These are phyloP conservation scores for Scutellaria minor DNA, from an alignment of 257 asterid species.

Conservation along the genomic window DNA sequence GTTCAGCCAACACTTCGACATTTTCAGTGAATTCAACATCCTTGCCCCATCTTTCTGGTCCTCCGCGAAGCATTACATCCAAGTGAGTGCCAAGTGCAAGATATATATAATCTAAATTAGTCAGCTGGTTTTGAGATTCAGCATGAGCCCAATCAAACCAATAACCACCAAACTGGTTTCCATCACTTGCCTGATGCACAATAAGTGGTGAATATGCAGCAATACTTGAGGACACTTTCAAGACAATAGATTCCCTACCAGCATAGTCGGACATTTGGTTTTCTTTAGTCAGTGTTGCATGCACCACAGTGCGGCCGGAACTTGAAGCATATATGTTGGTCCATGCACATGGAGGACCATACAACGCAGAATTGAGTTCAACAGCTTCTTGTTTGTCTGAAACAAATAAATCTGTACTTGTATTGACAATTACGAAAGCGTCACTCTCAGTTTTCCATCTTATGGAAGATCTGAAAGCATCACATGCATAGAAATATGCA, in stretches of 20 bases:
- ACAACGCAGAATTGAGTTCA: conserved; percentile 35
- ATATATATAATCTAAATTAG: conserved; percentile 58
- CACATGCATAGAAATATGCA: conserved; percentile 68
- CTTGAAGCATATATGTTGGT: conserved; percentile 66
- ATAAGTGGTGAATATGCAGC: conserved; percentile 75
- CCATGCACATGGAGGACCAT: conserved; percentile 84
- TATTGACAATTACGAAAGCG: conserved; percentile 62
- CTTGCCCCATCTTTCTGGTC: conserved; percentile 83
- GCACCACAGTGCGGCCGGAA: conserved; percentile 69
- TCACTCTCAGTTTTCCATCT: conserved; percentile 80
- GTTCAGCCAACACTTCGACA: conserved; percentile 52
- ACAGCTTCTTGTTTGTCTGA: conserved; percentile 47
- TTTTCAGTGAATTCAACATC: conserved; percentile 71
- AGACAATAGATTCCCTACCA: conserved; percentile 52
- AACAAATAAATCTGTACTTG: conserved; percentile 36
- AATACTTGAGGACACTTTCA: conserved; percentile 66
- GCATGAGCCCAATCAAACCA: conserved; percentile 60
- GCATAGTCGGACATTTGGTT: conserved; percentile 56
- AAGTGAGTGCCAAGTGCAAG: conserved; percentile 77
- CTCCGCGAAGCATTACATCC: conserved; percentile 81
- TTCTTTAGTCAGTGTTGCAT: conserved; percentile 70
- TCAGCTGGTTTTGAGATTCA: conserved; percentile 53
- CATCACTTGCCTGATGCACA: conserved; percentile 81
- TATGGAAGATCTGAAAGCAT: conserved; percentile 71
- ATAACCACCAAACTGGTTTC: conserved; percentile 94